Evolutionary conservation across 305 asterid species (phyloP).

Genomic region (Vinca major): DNA sequence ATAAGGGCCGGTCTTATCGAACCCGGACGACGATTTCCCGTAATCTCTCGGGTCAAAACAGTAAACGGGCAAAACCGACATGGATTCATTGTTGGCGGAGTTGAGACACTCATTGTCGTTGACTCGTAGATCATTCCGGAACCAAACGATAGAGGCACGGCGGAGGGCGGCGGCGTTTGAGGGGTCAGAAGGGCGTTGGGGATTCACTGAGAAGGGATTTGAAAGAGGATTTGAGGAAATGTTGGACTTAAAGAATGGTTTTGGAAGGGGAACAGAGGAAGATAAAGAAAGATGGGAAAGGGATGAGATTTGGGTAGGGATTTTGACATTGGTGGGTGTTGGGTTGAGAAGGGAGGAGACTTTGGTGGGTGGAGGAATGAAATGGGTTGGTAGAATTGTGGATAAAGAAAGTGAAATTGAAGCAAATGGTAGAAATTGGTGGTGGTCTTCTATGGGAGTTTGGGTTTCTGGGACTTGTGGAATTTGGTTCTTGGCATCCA

Average conservation of each 20-base stretch:
- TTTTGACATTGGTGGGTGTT: slow-evolving; percentile 42
- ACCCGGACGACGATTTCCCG: slow-evolving; percentile 86
- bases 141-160: slow-evolving; percentile 77
- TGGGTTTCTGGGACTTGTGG: slow-evolving; percentile 26
- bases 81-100: slow-evolving; percentile 65
- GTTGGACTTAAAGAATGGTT: slow-evolving; percentile 41
- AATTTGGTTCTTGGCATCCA: slow-evolving; percentile 36
- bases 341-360: slow-evolving; percentile 28
- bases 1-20: slow-evolving; percentile 88
- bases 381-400: slow-evolving; percentile 60
- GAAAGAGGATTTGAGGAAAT: slow-evolving; percentile 63
- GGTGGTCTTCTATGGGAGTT: slow-evolving; percentile 27
- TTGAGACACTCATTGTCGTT: slow-evolving; percentile 82
- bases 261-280: slow-evolving; percentile 38
- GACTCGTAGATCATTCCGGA: slow-evolving; percentile 93
- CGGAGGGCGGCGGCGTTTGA: slow-evolving; percentile 56
- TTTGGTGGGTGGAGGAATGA: slow-evolving; percentile 47
- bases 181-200: slow-evolving; percentile 75
- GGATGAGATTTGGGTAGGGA: slow-evolving; percentile 75
- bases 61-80: slow-evolving; percentile 83
- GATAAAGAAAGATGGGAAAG: slow-evolving; percentile 45
- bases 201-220: slow-evolving; percentile 40
- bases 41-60: slow-evolving; percentile 94
- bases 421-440: slow-evolving; percentile 38
- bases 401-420: slow-evolving; percentile 71